Evolutionary conservation across 495 filamentous ascomycete species (phyloP).

Genomic region (Glarea lozoyensis): DNA sequence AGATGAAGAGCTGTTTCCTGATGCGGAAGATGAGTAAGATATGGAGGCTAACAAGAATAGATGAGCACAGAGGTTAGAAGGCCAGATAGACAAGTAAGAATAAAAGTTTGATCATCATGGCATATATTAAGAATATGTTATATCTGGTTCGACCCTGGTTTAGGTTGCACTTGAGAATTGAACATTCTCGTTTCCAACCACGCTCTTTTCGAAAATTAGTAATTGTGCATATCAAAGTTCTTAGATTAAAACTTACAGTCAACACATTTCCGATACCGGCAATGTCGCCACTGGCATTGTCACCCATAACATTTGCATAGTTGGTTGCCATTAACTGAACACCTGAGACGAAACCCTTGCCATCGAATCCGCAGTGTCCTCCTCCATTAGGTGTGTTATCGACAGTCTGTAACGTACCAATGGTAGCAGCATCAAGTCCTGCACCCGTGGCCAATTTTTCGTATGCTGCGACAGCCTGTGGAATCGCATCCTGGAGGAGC

Average conservation of each 20-base stretch:
- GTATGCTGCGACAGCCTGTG: conserved; percentile 36
- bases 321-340: conserved; percentile 38
- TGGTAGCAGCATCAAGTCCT: conserved; percentile 27
- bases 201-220: conserved; percentile 1
- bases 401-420: conserved; percentile 36
- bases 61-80: background rate
- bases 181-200: conserved; percentile 3
- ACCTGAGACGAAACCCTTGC: conserved; percentile 34
- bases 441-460: conserved; percentile 27
- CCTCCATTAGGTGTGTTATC: conserved; percentile 33
- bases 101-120: background rate
- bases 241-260: conserved; percentile 11
- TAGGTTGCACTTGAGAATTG: background rate
- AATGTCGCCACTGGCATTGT: conserved; percentile 31
- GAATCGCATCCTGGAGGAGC: conserved; percentile 34
- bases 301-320: conserved; percentile 34
- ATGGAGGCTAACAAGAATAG: too few species aligned
- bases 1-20: too few species aligned
- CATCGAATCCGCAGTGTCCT: conserved; percentile 44
- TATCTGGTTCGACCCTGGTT: too few species aligned
- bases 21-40: background rate
- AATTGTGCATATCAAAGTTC: background rate
- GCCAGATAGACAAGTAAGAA: background rate
- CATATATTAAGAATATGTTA: too few species aligned
- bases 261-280: conserved; percentile 34